phyloP scores from a whole-genome alignment of 2,329 filamentous ascomycete genomes.

The Penicillium sp. region DNA sequence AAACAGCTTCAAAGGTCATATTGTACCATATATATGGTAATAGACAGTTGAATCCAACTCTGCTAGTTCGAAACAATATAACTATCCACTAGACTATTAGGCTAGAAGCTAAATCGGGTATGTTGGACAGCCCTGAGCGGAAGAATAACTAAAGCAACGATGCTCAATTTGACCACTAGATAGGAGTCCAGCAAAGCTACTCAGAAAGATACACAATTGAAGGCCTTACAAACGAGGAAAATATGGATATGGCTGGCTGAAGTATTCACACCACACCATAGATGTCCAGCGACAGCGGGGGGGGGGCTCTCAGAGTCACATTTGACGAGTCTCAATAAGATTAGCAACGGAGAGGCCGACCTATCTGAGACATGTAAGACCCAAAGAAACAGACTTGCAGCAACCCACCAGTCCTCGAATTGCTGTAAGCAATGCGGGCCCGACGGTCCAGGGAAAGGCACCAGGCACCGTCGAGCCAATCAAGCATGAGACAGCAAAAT shows the following conservation, averaged over 20 bases:
- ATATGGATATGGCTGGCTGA: not conserved
- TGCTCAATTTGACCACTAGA: not conserved
- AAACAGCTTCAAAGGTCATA: not conserved
- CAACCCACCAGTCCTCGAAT: not conserved
- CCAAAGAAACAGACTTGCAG: not conserved
- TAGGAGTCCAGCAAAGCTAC: not conserved
- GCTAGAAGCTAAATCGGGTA: not conserved
- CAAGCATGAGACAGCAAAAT: not conserved
- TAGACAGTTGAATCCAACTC: not conserved
- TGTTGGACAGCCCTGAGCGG: not conserved
- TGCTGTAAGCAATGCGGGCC: not conserved
- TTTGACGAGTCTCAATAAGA: not conserved
- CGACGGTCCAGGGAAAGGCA: not conserved
- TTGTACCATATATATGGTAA: not conserved
- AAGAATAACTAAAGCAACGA: not conserved
- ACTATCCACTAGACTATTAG: not conserved
- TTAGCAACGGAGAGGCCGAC: not conserved
- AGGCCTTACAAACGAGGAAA: too few species aligned
- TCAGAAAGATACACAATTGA: not conserved
- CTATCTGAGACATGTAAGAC: conserved; percentile 2
- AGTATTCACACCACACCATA: not conserved
- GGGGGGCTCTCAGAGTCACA: not conserved
- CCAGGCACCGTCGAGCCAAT: not conserved
- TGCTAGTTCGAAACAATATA: not conserved
- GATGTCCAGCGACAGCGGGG: not conserved